phyloP scores from a whole-genome alignment of 2,329 filamentous ascomycete species.

The Talaromyces pinophilus region DNA sequence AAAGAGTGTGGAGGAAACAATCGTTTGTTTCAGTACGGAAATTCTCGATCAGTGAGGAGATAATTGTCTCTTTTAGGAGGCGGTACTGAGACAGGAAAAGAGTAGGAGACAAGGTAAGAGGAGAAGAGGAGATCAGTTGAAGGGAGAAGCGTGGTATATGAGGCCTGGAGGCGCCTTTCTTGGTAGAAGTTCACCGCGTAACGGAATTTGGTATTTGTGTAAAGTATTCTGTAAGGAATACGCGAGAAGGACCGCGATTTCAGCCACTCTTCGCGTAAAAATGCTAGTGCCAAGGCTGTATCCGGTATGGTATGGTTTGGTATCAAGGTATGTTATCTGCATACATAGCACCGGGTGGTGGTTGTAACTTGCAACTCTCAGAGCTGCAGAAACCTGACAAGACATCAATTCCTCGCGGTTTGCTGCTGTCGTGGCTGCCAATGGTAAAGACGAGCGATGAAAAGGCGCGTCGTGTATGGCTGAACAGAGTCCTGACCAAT shows the following conservation, averaged over 20 bases:
- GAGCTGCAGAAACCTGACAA: conserved; percentile 3
- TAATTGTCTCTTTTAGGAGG: neutral
- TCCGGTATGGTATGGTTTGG: neutral
- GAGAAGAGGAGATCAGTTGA: conserved; percentile 7
- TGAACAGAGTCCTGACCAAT: conserved; percentile 14
- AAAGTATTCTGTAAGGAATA: neutral
- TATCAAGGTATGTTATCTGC: neutral
- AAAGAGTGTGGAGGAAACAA: conserved; percentile 1
- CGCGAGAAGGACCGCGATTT: conserved; percentile 10
- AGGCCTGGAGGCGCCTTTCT: neutral
- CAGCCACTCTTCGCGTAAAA: neutral
- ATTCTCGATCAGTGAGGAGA: neutral
- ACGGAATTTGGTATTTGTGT: conserved; percentile 12
- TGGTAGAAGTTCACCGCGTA: conserved; percentile 3
- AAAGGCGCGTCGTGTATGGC: conserved; percentile 24
- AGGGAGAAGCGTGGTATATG: conserved; percentile 5
- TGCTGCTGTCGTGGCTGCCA: conserved; percentile 17
- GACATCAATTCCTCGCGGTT: conserved; percentile 19
- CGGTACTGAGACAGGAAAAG: neutral
- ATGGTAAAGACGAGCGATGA: neutral
- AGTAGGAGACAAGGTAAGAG: neutral
- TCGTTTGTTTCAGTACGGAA: neutral
- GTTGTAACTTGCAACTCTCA: neutral
- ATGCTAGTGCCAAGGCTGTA: neutral
- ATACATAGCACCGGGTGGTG: conserved; percentile 5